Conservation (phyloP, 2,329 filamentous ascomycete genomes). For the Sclerotinia minor region DNA sequence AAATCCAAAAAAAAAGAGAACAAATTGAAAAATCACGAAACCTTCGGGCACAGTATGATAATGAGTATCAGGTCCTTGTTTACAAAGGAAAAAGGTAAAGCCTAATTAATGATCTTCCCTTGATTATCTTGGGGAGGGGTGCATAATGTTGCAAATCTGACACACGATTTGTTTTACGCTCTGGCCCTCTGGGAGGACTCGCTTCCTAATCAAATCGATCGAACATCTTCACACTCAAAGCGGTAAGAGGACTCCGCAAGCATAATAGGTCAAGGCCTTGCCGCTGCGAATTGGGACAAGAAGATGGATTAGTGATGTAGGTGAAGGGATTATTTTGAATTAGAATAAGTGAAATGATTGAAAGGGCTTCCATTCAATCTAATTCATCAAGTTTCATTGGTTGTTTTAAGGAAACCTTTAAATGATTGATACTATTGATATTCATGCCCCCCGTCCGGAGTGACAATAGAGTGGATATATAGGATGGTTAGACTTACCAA, state of each 20-base stretch:
- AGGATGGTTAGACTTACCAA: neutral
- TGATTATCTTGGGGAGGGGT: conserved; percentile 19
- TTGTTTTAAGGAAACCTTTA: neutral
- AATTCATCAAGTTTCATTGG: neutral
- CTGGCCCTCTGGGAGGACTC: conserved; percentile 3
- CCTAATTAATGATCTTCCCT: neutral
- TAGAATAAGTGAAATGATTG: neutral
- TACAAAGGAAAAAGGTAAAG: neutral
- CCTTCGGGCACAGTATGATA: neutral
- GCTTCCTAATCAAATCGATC: conserved; percentile 18
- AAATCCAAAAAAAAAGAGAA: conserved; percentile 25
- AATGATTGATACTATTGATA: conserved; percentile 12
- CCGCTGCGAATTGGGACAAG: conserved; percentile 12
- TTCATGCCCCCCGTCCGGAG: neutral
- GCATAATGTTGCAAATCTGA: conserved; percentile 23
- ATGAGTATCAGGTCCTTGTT: neutral
- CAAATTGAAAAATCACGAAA: conserved; percentile 8
- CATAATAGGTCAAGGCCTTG: neutral
- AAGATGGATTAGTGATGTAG: neutral
- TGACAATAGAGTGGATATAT: conserved; percentile 1
- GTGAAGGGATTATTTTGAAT: neutral
- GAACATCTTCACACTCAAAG: conserved; percentile 13
- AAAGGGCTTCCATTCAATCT: conserved; percentile 17
- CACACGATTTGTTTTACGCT: conserved; percentile 21
- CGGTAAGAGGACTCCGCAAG: conserved; percentile 1